Base-by-base conservation (phyloP, 2,329 filamentous ascomycete genomes). In the Podosphaera xanthii region DNA sequence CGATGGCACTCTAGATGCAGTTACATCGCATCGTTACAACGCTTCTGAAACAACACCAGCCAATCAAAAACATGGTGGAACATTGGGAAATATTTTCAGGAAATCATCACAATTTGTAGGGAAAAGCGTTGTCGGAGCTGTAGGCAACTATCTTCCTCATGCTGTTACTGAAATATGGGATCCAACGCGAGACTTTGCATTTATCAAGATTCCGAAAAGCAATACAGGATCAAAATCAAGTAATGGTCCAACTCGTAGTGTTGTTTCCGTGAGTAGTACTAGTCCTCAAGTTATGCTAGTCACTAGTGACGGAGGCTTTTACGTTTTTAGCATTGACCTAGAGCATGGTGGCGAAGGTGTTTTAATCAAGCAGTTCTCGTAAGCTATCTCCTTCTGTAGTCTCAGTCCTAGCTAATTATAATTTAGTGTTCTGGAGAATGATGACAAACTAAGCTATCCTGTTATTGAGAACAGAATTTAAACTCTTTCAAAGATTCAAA, bases 141-240 rank as follows among this genome's bases (percentile, higher is more conserved):
- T 96, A 38, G 90, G 90, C 3, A 89, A 87, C 0, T 98, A 98
- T 69, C 75, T 98, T 1, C 92, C 92, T 0, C 86, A 86, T 67
- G 91, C 90, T 1, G 89, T 98, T 3, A 91, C 91, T 0, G 91
- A 97, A 71, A 96, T 97, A 78, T 97, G 90, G 90, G 92, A 98
- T 67, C 92, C 92, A 0, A 76, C 85, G 61, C 81, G 92, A 59
- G 92, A 98, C 71, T 98, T 98, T 72, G 92, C 92, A 0, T 97
- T 87, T 77, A 90, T 97, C 68, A 94, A 92, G 70, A 80, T 98
- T 55, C 91, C 91, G 12, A 87, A 85, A 67, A 72, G 72, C 33
- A 67, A 69, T 33, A 67, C 71, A 36, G 66, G 66, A 3, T 63
- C 68, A 1, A 66, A 69, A 55, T 65, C 61, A 12, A 66, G 63